Percentiles rank a stretch among this genome's conserved stretches.
Conservation (phyloP, 2,329 filamentous ascomycete species). For the Helotiales sp. region DNA sequence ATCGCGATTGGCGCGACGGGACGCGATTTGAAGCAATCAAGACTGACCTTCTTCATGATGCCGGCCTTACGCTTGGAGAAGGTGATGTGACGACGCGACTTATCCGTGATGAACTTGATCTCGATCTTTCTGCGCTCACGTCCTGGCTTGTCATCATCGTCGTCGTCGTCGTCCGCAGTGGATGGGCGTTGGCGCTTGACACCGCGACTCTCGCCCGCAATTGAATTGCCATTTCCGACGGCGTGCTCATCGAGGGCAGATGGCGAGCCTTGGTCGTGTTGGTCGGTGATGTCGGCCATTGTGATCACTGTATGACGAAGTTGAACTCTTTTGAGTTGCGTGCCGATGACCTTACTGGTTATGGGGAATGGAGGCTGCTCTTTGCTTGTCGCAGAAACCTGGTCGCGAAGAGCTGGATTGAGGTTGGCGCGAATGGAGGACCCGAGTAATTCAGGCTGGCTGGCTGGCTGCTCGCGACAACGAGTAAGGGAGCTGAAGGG, state of each 20-base stretch:
- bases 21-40: conserved; percentile 31
- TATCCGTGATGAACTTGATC: conserved; percentile 99
- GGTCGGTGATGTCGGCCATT: conserved; percentile 82
- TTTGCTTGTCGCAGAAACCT: conserved; percentile 44
- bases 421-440: conserved; percentile 42
- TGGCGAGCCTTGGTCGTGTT: conserved; percentile 77
- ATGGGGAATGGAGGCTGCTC: conserved; percentile 42
- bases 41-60: conserved; percentile 98
- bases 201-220: conserved; percentile 70
- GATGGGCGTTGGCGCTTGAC: conserved; percentile 88
- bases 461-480: not conserved
- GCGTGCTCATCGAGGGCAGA: conserved; percentile 76
- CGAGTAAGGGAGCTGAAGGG: conserved; percentile 6
- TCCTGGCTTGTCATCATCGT: conserved; percentile 96
- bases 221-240: conserved; percentile 72
- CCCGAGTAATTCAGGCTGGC: conserved; percentile 33
- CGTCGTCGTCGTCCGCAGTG: conserved; percentile 90
- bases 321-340: conserved; percentile 43
- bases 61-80: conserved; percentile 99
- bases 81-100: conserved; percentile 98
- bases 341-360: conserved; percentile 46
- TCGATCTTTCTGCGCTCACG: conserved; percentile 99
- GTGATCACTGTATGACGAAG: conserved; percentile 45
- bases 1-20: conserved; percentile 33
- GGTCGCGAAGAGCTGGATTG: conserved; percentile 42